Evolutionary conservation across 1,139 yeast species (phyloP).

Genomic region (Diutina neorugosa): DNA sequence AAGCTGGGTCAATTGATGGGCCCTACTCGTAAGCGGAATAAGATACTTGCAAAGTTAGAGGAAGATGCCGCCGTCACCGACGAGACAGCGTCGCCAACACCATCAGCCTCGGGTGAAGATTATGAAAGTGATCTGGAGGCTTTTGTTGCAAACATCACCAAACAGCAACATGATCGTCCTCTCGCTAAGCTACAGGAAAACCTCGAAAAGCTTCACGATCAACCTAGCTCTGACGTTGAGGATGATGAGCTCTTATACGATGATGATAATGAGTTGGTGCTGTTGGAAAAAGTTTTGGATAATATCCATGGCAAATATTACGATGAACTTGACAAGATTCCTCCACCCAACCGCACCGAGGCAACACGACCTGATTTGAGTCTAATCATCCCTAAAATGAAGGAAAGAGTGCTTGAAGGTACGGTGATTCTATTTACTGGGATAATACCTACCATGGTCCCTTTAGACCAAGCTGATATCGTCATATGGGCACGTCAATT

Average conservation of each 20-base stretch:
- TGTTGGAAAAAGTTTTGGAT: constrained; percentile 50
- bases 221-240: constrained; percentile 9
- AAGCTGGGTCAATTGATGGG: constrained; percentile 62
- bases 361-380: constrained; percentile 43
- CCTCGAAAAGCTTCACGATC: constrained; percentile 36
- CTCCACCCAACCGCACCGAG: constrained; percentile 10
- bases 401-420: constrained; percentile 53
- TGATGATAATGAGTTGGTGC: constrained; percentile 65
- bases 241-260: constrained; percentile 53
- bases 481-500: constrained; percentile 88
- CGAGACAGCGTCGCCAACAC: not conserved
- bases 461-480: constrained; percentile 63
- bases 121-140: constrained; percentile 1
- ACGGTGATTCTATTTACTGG: constrained; percentile 76
- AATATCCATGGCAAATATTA: constrained; percentile 62
- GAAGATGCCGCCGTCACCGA: not conserved
- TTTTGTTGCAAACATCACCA: not conserved
- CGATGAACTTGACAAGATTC: constrained; percentile 17
- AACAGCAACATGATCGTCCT: constrained; percentile 66
- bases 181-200: constrained; percentile 73
- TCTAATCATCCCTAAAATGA: constrained; percentile 60
- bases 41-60: not conserved
- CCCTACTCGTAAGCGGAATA: constrained; percentile 47
- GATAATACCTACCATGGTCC: constrained; percentile 66
- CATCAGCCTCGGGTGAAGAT: not conserved